Percentiles rank a stretch among this genome's conserved stretches.
Evolutionary conservation across 148 eudicot species (phyloP).

Genomic region (Rhododendron vialii): DNA sequence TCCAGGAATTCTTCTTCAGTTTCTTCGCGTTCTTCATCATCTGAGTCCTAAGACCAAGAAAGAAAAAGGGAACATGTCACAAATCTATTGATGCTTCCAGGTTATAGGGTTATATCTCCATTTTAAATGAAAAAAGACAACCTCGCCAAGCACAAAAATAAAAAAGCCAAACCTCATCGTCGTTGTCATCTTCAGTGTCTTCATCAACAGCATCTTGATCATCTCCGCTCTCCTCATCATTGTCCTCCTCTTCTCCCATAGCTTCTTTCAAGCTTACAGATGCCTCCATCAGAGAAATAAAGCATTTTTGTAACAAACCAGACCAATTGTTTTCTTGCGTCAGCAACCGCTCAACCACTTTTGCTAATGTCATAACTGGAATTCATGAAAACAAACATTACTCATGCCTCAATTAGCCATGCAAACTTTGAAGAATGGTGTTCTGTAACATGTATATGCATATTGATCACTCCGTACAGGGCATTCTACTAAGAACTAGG

Average conservation of each 20-base stretch:
- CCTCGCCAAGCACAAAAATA: neutral
- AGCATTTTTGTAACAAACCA: slow-evolving; percentile 45
- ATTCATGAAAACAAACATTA: slow-evolving; percentile 10
- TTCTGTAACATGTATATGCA: neutral
- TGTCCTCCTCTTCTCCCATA: slow-evolving; percentile 37
- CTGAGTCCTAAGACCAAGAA: slow-evolving; percentile 50
- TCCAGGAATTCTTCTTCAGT: slow-evolving; percentile 77
- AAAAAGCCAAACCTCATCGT: slow-evolving; percentile 41
- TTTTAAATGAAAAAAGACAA: neutral
- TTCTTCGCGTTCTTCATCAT: slow-evolving; percentile 66
- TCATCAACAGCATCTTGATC: slow-evolving; percentile 36
- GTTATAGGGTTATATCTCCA: neutral
- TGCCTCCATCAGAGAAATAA: slow-evolving; percentile 53
- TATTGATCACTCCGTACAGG: neutral
- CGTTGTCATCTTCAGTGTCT: slow-evolving; percentile 27
- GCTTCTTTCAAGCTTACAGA: slow-evolving; percentile 48
- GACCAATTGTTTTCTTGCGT: slow-evolving; percentile 24
- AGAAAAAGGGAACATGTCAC: neutral
- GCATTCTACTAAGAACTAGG: neutral
- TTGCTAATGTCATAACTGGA: slow-evolving; percentile 55
- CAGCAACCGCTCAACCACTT: slow-evolving; percentile 52
- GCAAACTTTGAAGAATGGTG: neutral
- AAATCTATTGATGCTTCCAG: slow-evolving; percentile 2
- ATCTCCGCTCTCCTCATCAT: slow-evolving; percentile 38
- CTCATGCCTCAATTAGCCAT: neutral